A percentile compares a stretch with the other conserved stretches of the same genome.
Conservation (phyloP, 192 early-diverging fungal species). For the Mortierella claussenii region DNA sequence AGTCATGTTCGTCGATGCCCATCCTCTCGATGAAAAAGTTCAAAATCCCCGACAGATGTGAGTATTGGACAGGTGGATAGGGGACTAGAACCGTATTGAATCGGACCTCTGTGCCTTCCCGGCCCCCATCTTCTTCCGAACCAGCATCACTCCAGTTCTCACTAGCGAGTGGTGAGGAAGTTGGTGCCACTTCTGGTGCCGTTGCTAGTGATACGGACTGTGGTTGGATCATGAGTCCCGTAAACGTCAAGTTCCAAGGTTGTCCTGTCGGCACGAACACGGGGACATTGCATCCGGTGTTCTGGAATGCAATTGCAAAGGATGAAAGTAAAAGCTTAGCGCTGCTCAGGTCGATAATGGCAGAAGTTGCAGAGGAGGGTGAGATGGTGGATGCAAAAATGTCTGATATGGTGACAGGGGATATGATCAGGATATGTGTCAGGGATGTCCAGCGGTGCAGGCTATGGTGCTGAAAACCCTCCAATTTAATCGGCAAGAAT, state of each 20-base stretch:
- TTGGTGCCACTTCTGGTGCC: conserved; percentile 29
- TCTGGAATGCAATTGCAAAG: conserved; percentile 73
- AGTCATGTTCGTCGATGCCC: conserved; percentile 37
- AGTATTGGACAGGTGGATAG: conserved; percentile 37
- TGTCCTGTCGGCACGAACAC: conserved; percentile 67
- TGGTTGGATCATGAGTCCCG: conserved; percentile 30
- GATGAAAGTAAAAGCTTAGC: conserved; percentile 73
- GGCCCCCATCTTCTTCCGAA: conserved; percentile 8
- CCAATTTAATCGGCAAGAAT: conserved; percentile 30
- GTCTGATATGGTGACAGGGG: conserved; percentile 48
- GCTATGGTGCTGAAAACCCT: conserved; percentile 53
- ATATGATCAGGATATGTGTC: conserved; percentile 64
- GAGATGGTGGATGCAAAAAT: conserved; percentile 38
- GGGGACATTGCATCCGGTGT: conserved; percentile 70
- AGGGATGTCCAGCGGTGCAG: conserved; percentile 78
- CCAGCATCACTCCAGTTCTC: conserved; percentile 7
- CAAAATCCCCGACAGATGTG: conserved; percentile 49
- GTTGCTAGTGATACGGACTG: too few relatives aligned
- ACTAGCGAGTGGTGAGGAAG: not conserved
- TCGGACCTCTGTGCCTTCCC: conserved; percentile 44
- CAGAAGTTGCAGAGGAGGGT: conserved; percentile 20
- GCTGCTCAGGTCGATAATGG: conserved; percentile 65
- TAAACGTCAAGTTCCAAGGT: conserved; percentile 50
- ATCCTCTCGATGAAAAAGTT: conserved; percentile 54
- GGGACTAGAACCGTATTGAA: conserved; percentile 55